Evolutionary conservation across 1,284 basidiomycete genomes (phyloP).

Genomic region (Apiotrichum domesticum): DNA sequence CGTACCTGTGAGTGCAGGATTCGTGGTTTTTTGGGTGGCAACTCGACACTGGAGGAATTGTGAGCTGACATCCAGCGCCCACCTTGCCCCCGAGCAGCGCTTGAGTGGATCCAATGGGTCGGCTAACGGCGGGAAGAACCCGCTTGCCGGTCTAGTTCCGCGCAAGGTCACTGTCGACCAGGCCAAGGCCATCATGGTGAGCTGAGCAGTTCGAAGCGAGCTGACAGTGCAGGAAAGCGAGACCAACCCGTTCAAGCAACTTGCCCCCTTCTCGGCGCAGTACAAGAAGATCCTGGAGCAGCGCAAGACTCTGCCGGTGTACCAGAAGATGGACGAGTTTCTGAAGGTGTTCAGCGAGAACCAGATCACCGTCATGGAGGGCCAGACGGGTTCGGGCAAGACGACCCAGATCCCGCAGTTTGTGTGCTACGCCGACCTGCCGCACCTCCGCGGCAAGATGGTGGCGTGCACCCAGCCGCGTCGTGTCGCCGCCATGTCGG

Average conservation of each 20-base stretch:
- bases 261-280: slow-evolving; percentile 61
- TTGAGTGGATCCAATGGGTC: slow-evolving; percentile 10
- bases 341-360: slow-evolving; percentile 74
- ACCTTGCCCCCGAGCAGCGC: slow-evolving; percentile 15
- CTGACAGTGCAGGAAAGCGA: slow-evolving; percentile 60
- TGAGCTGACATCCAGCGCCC: slow-evolving; percentile 21
- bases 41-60: not conserved
- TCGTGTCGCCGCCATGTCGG: slow-evolving; percentile 95
- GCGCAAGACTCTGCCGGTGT: slow-evolving; percentile 87
- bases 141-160: slow-evolving; percentile 71
- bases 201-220: slow-evolving; percentile 24
- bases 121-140: slow-evolving; percentile 40
- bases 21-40: not conserved
- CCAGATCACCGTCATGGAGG: slow-evolving; percentile 93
- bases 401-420: slow-evolving; percentile 99
- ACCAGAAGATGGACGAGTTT: slow-evolving; percentile 87
- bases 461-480: slow-evolving; percentile 97
- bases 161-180: slow-evolving; percentile 67
- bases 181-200: slow-evolving; percentile 66
- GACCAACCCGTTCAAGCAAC: slow-evolving; percentile 80
- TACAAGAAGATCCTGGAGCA: slow-evolving; percentile 83
- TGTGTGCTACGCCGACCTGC: slow-evolving; percentile 85
- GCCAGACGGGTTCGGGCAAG: slow-evolving; percentile 97
- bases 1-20: slow-evolving; percentile 30
- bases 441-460: slow-evolving; percentile 78